Percentiles rank a stretch among this genome's conserved stretches.
Evolutionary conservation across 768 basidiomycete species (phyloP).

Genomic region (Amanita pseudoporphyria): DNA sequence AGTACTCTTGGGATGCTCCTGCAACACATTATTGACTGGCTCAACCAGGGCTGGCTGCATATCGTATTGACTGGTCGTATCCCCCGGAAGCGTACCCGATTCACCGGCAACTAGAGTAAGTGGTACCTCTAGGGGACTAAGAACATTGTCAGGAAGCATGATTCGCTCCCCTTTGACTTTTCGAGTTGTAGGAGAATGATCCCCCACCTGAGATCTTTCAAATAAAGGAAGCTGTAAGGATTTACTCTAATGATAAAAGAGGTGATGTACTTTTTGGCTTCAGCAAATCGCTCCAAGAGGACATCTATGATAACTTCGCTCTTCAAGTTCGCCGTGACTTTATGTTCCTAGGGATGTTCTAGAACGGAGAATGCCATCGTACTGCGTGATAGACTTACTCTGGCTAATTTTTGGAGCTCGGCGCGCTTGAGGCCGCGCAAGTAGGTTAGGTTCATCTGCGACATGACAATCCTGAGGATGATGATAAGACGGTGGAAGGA

Average conservation of each 20-base stretch:
- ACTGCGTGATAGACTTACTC: slow-evolving; percentile 6
- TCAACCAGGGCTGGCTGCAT: too few species aligned
- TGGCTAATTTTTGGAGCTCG: slow-evolving; percentile 14
- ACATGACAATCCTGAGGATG: neutral
- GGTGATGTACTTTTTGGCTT: neutral
- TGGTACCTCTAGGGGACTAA: too few species aligned
- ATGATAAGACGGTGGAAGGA: neutral
- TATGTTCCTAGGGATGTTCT: slow-evolving; percentile 10
- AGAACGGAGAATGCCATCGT: neutral
- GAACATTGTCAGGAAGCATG: too few species aligned
- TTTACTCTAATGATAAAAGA: neutral
- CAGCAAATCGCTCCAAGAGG: slow-evolving; percentile 8
- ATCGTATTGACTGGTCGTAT: too few species aligned
- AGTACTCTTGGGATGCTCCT: too few species aligned
- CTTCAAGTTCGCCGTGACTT: slow-evolving; percentile 16
- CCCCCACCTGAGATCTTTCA: neutral
- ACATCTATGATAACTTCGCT: slow-evolving; percentile 12
- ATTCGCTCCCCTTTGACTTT: too few species aligned
- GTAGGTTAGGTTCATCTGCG: slow-evolving; percentile 6
- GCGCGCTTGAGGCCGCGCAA: slow-evolving; percentile 9
- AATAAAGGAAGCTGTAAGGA: neutral
- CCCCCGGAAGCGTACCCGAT: too few species aligned
- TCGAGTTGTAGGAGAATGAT: neutral
- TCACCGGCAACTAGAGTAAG: too few species aligned
- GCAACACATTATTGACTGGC: too few species aligned